These are phyloP conservation scores for Phyllosticta paracitricarpa DNA, from an alignment of 2,329 filamentous ascomycete species.

Conservation along the genomic window DNA sequence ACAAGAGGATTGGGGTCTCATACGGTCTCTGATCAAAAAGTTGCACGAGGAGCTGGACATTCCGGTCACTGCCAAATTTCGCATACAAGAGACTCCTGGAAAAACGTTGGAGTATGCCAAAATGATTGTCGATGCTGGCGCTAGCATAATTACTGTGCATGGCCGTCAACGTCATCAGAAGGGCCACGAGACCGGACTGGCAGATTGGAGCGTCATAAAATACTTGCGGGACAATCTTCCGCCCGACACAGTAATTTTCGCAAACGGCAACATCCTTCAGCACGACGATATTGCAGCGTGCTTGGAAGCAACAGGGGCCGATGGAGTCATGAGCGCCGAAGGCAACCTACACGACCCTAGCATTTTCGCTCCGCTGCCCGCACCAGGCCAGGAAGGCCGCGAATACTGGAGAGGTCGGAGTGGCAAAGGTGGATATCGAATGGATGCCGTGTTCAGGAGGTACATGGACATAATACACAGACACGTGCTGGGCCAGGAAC, in stretches of 20 bases:
- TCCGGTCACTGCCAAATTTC: slow-evolving; percentile 90
- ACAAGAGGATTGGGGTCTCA: slow-evolving; percentile 81
- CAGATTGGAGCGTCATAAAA: slow-evolving; percentile 80
- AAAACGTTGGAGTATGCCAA: slow-evolving; percentile 80
- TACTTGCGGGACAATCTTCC: slow-evolving; percentile 77
- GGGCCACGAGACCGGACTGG: slow-evolving; percentile 85
- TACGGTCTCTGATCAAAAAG: slow-evolving; percentile 73
- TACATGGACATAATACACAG: slow-evolving; percentile 86
- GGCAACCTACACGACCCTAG: slow-evolving; percentile 87
- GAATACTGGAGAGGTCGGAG: slow-evolving; percentile 81
- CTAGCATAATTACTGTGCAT: slow-evolving; percentile 89
- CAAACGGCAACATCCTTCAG: slow-evolving; percentile 88
- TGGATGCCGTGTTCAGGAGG: slow-evolving; percentile 77
- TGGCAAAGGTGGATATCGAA: slow-evolving; percentile 73
- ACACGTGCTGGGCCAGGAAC: slow-evolving; percentile 57
- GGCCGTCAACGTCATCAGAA: slow-evolving; percentile 85
- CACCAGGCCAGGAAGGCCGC: slow-evolving; percentile 50
- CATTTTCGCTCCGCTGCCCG: slow-evolving; percentile 65
- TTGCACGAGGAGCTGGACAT: slow-evolving; percentile 68
- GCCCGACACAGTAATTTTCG: slow-evolving; percentile 83
- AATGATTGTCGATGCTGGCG: slow-evolving; percentile 77
- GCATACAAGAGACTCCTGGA: slow-evolving; percentile 77
- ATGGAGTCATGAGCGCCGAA: slow-evolving; percentile 93
- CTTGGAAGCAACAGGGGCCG: slow-evolving; percentile 72
- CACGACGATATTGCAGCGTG: slow-evolving; percentile 68